A percentile compares a stretch with the other conserved stretches of the same genome.
Evolutionary conservation across 129 eudicot species (phyloP).

Genomic region (Arctium lappa): DNA sequence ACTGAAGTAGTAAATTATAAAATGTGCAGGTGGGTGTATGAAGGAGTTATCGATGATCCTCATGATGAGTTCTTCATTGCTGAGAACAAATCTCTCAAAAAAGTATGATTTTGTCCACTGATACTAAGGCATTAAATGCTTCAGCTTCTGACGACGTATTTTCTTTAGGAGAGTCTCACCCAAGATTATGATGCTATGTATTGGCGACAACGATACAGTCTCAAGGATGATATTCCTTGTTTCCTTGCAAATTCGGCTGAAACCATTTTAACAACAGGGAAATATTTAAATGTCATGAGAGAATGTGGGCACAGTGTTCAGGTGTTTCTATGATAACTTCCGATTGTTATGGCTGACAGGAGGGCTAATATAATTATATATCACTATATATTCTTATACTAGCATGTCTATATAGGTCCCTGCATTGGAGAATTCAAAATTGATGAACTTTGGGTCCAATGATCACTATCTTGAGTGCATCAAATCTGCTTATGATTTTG

Average conservation of each 20-base stretch:
- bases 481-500: constrained; percentile 91
- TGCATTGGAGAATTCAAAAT: constrained; percentile 75
- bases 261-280: constrained; percentile 93
- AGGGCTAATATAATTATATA: neutral
- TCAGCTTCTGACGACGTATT: constrained; percentile 31
- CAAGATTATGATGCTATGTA: constrained; percentile 94
- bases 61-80: constrained; percentile 95
- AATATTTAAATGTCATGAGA: constrained; percentile 94
- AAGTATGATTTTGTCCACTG: constrained; percentile 43
- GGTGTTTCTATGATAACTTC: constrained; percentile 34
- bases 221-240: constrained; percentile 90
- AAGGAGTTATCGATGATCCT: constrained; percentile 97
- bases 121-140: constrained; percentile 2
- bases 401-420: constrained; percentile 54
- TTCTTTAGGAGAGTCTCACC: constrained; percentile 80
- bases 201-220: constrained; percentile 94
- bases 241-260: constrained; percentile 93
- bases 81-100: constrained; percentile 84
- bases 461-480: constrained; percentile 94
- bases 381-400: constrained; percentile 13
- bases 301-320: constrained; percentile 97
- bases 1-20: constrained; percentile 10
- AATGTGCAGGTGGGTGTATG: constrained; percentile 86
- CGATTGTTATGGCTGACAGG: neutral
- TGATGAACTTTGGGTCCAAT: constrained; percentile 77